phyloP scores from a whole-genome alignment of 148 eudicot genomes.

The Vaccinium vitisidaea region DNA sequence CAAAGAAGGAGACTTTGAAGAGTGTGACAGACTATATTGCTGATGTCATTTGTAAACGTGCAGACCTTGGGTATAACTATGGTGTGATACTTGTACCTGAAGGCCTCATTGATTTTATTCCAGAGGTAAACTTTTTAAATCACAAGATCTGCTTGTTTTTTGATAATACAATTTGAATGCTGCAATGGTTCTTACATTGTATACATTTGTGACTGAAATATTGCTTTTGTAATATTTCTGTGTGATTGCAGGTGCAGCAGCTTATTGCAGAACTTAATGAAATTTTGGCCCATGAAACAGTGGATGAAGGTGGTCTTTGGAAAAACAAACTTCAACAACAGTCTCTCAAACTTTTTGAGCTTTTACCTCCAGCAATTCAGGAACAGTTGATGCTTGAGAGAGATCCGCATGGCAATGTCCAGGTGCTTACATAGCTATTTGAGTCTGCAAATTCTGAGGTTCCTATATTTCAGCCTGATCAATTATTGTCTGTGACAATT shows the following conservation, averaged over 20 bases:
- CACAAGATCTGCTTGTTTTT: not conserved
- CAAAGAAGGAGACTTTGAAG: conserved; percentile 78
- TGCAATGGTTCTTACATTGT: not conserved
- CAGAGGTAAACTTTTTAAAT: conserved; percentile 54
- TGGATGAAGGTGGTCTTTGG: conserved; percentile 82
- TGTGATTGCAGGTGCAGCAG: conserved; percentile 75
- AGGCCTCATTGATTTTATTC: conserved; percentile 96
- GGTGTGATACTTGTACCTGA: conserved; percentile 95
- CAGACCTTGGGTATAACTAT: conserved; percentile 77
- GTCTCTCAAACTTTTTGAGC: conserved; percentile 62
- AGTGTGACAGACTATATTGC: conserved; percentile 87
- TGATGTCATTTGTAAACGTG: conserved; percentile 85
- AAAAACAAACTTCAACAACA: conserved; percentile 67
- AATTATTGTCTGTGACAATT: not conserved
- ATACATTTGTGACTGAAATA: not conserved
- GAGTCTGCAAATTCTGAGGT: not conserved
- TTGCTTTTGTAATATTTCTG: not conserved
- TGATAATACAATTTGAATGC: not conserved
- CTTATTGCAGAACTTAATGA: conserved; percentile 87
- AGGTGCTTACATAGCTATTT: conserved; percentile 34
- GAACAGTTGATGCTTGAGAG: conserved; percentile 95
- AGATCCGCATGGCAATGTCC: conserved; percentile 98
- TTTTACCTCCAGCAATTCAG: conserved; percentile 82
- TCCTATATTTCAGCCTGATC: not conserved
- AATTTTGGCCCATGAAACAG: conserved; percentile 77